A percentile compares a stretch with the other conserved stretches of the same genome.
phyloP scores from a whole-genome alignment of 495 filamentous ascomycete genomes.

The Hypoxylon lenormandii region DNA sequence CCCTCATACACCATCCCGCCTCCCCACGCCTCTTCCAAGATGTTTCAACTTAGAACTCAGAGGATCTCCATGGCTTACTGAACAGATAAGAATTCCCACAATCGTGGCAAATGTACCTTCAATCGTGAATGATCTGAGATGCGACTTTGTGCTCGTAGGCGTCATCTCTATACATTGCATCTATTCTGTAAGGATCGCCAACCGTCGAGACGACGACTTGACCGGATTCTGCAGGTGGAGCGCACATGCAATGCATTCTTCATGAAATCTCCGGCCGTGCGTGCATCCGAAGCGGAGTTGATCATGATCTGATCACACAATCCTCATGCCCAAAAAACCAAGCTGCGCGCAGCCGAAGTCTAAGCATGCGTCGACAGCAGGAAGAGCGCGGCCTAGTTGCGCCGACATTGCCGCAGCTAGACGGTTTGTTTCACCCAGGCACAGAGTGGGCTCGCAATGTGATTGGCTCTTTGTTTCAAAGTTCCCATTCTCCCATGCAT shows the following conservation, averaged over 20 bases:
- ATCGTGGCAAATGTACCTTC: constrained; percentile 2
- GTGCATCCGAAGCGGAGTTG: constrained; percentile 32
- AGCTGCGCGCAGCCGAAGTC: constrained; percentile 23
- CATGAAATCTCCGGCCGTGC: constrained; percentile 44
- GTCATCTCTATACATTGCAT: constrained; percentile 17
- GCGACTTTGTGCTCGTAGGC: constrained; percentile 9
- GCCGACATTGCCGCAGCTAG: constrained; percentile 28
- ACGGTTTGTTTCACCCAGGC: constrained; percentile 18
- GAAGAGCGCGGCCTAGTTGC: constrained; percentile 14
- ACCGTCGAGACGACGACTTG: constrained; percentile 12
- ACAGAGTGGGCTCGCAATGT: constrained; percentile 6
- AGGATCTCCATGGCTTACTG: constrained; percentile 33
- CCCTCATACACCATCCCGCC: constrained; percentile 10
- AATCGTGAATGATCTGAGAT: neutral
- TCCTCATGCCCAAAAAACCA: constrained; percentile 13
- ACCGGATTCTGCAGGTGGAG: constrained; percentile 16
- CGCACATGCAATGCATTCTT: constrained; percentile 20
- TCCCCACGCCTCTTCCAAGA: constrained; percentile 4
- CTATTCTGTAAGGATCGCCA: constrained; percentile 1
- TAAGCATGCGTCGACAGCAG: constrained; percentile 21
- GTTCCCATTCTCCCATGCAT: constrained; percentile 15
- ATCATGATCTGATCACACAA: constrained; percentile 41
- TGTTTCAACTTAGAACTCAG: constrained; percentile 6
- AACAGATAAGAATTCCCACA: constrained; percentile 9
- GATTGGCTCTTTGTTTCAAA: constrained; percentile 34